phyloP scores from a whole-genome alignment of 306 rosid genomes.

The Acacia crassicarpa region DNA sequence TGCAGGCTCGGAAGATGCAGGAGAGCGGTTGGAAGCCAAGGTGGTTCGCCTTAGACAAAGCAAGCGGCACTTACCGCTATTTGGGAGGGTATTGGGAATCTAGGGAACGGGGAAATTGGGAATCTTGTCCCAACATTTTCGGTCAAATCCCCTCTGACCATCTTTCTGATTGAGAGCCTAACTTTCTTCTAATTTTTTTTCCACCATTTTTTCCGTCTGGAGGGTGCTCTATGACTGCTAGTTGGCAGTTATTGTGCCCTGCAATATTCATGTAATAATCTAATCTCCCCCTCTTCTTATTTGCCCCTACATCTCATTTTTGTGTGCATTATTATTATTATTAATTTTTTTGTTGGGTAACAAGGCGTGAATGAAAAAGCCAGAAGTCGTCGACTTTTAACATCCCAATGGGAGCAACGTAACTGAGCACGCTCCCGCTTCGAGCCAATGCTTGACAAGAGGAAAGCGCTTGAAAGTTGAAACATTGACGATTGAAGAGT shows the following conservation, averaged over 20 bases:
- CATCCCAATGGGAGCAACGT: background rate
- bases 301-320: background rate
- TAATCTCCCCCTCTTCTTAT: background rate
- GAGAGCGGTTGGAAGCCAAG: slow-evolving; percentile 93
- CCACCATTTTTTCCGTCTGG: background rate
- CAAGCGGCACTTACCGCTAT: slow-evolving; percentile 63
- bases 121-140: slow-evolving; percentile 83
- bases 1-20: slow-evolving; percentile 94
- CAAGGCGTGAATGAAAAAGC: background rate
- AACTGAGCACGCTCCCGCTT: background rate
- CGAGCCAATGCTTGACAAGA: background rate
- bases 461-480: background rate
- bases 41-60: slow-evolving; percentile 80
- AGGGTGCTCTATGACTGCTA: slow-evolving; percentile 35
- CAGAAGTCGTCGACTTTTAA: background rate
- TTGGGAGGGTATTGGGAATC: slow-evolving; percentile 96
- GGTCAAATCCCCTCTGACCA: slow-evolving; percentile 75
- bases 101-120: slow-evolving; percentile 68
- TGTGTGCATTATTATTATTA: background rate
- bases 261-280: slow-evolving; percentile 47
- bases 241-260: slow-evolving; percentile 35
- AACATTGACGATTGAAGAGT: background rate
- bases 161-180: slow-evolving; percentile 49
- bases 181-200: slow-evolving; percentile 35
- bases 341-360: background rate